Evolutionary conservation across 768 basidiomycete species (phyloP).

Genomic region (Fistulinella prunicolor): DNA sequence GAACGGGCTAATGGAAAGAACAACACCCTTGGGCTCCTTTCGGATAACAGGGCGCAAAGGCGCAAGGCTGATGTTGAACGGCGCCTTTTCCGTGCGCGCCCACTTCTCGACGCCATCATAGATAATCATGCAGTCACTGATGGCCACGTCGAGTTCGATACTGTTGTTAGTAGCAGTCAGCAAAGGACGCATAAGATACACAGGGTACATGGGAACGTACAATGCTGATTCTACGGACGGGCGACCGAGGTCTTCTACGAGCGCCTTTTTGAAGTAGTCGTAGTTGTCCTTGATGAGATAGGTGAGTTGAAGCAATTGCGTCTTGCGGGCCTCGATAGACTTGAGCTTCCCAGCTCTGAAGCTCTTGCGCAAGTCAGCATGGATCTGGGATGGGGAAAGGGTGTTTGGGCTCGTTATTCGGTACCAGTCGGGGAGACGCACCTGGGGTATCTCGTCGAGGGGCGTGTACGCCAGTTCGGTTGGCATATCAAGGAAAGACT

Average conservation of each 20-base stretch:
- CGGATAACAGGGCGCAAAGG: constrained; percentile 61
- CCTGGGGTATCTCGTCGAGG: constrained; percentile 52
- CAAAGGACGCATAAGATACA: too few relatives aligned
- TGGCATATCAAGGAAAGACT: too few relatives aligned
- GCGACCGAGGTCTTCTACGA: constrained; percentile 62
- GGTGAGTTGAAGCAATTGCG: constrained; percentile 71
- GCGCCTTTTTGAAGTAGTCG: constrained; percentile 54
- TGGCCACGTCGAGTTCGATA: constrained; percentile 54
- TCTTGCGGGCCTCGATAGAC: constrained; percentile 65
- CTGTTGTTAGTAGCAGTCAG: constrained; percentile 32
- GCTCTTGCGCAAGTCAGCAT: constrained; percentile 49
- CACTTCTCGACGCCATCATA: constrained; percentile 70
- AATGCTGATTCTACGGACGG: constrained; percentile 57
- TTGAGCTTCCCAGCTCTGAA: constrained; percentile 66
- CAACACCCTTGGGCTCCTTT: constrained; percentile 76
- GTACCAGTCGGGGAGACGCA: constrained; percentile 15
- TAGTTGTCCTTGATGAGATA: constrained; percentile 75
- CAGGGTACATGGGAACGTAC: constrained; percentile 33
- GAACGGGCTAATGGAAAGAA: constrained; percentile 69
- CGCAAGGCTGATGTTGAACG: constrained; percentile 54
- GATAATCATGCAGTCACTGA: constrained; percentile 53
- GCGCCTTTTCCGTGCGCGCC: constrained; percentile 60
- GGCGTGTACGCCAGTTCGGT: constrained; percentile 44
- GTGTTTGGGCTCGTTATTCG: neutral
- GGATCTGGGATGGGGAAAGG: constrained; percentile 53